Conservation (phyloP, 2,329 filamentous ascomycete genomes). For the Fusarium cicatricum region DNA sequence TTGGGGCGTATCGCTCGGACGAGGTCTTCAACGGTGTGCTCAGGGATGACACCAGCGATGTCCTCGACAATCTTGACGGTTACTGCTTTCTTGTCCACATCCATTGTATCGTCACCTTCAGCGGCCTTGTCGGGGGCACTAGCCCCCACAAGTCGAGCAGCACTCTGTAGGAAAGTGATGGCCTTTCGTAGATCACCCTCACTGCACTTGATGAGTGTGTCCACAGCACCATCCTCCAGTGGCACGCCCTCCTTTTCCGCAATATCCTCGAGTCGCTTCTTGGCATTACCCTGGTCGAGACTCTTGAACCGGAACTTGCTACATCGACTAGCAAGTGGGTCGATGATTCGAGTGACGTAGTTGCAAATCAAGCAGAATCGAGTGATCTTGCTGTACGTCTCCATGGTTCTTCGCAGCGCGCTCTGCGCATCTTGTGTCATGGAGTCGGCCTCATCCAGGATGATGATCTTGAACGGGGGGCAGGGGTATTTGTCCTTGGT, state of each 20-base stretch:
- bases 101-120: constrained; percentile 69
- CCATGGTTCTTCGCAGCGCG: constrained; percentile 94
- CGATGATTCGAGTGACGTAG: constrained; percentile 97
- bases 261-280: constrained; percentile 81
- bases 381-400: constrained; percentile 96
- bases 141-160: constrained; percentile 85
- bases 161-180: constrained; percentile 95
- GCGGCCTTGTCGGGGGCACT: constrained; percentile 56
- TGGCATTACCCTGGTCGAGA: constrained; percentile 85
- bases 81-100: constrained; percentile 67
- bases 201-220: constrained; percentile 84
- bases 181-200: constrained; percentile 96
- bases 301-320: constrained; percentile 99
- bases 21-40: constrained; percentile 73
- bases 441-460: constrained; percentile 96
- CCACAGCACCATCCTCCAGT: constrained; percentile 80
- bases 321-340: constrained; percentile 91
- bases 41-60: constrained; percentile 93
- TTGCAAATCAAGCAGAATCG: constrained; percentile 98
- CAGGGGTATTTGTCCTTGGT: constrained; percentile 82
- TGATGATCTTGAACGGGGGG: constrained; percentile 98
- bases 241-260: constrained; percentile 78
- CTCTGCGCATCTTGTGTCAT: constrained; percentile 99
- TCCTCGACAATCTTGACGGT: constrained; percentile 87
- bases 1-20: constrained; percentile 79